Conservation (phyloP, 2,329 filamentous ascomycete species). For the Epichloe baconii region DNA sequence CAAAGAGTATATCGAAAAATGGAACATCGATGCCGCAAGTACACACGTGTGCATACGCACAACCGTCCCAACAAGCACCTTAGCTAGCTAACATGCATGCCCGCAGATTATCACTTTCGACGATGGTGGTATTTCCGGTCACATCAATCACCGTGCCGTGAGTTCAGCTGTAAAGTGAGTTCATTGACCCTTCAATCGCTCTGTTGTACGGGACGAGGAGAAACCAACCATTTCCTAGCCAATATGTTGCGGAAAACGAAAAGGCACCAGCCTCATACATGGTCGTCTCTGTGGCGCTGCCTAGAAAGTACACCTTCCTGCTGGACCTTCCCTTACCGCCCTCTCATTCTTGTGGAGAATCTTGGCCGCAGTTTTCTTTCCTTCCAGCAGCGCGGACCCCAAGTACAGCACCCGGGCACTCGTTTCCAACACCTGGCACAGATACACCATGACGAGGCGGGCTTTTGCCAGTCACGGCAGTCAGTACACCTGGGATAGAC, state of each 20-base stretch:
- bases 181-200: not conserved
- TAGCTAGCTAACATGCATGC: constrained; percentile 3
- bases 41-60: not conserved
- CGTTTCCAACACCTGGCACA: constrained; percentile 22
- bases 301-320: constrained; percentile 26
- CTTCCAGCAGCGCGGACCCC: constrained; percentile 6
- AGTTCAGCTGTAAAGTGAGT: constrained; percentile 24
- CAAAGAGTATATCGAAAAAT: constrained; percentile 20
- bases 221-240: constrained; percentile 7
- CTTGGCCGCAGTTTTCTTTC: constrained; percentile 9
- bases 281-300: constrained; percentile 21
- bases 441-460: constrained; percentile 21
- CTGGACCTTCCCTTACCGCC: constrained; percentile 24
- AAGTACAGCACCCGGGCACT: constrained; percentile 17
- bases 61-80: not conserved
- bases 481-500: constrained; percentile 28
- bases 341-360: constrained; percentile 20
- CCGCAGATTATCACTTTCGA: constrained; percentile 26
- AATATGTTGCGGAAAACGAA: constrained; percentile 16
- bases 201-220: not conserved
- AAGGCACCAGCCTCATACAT: constrained; percentile 21
- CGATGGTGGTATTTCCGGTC: constrained; percentile 24
- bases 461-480: constrained; percentile 24
- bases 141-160: constrained; percentile 27
- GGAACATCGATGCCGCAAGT: constrained; percentile 24